Base-by-base conservation (phyloP, 345 rosid species). In the Corchorus olitorius region DNA sequence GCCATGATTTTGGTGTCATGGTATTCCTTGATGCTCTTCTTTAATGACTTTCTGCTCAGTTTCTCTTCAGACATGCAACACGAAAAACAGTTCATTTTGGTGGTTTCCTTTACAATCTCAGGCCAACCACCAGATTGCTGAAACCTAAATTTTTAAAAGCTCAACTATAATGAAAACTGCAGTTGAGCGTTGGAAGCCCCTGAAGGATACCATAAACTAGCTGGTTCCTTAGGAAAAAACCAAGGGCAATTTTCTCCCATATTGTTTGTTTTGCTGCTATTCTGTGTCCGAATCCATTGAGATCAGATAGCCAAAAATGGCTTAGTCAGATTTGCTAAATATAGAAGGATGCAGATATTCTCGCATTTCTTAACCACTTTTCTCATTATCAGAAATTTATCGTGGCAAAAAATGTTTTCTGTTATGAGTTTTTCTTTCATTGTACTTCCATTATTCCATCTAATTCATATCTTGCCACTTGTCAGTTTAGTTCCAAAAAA, bases 1-100 rank as follows among this genome's bases (percentile, higher is more conserved):
- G 92, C 78, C 46, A 90, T 70, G 73, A 78, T 75, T 82, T 87
- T 88, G 6, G 87, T 83, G 67, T 89, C 95, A 63, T 77, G 85
- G 75, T 85, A 85, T 16, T 85, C 87, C 79, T 83, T 88, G 62
- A 85, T 80, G 89, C 93, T 86, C 83, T 87, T 89, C 79, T 81
- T 87, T 52, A 87, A 83, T 46, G 93, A 84, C 79, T 72, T 91
- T 81, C 84, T 87, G 78, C 66, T 78, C 8, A 71, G 56, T 81
- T 27, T 87, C 50, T 79, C 86, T 20, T 85, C 56, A 14, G 94
- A 81, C 77, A 78, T 67, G 82, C 97, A 93, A 75, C 96, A 92
- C 14, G 78, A 49, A 65, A 92, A 92, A 77, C 89, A 87, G 78
- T 80, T 83, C 93, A 88, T 88, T 75, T 73, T 74, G 53, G 34